Percentiles rank a stretch among this genome's conserved stretches.
phyloP scores from a whole-genome alignment of 306 rosid genomes.

The Malus fusca region DNA sequence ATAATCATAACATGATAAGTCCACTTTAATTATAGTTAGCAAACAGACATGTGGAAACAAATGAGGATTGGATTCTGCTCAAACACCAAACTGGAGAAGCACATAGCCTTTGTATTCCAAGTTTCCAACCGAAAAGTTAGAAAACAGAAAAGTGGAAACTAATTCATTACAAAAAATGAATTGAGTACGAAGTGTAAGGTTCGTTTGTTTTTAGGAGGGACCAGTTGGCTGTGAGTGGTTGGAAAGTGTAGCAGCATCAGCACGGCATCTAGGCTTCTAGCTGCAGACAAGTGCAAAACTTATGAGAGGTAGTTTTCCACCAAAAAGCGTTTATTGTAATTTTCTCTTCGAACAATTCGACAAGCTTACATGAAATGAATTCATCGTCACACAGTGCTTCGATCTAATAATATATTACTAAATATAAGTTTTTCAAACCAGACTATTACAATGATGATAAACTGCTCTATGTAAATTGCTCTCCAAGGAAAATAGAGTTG shows the following conservation, averaged over 20 bases:
- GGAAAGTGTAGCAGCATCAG: background rate
- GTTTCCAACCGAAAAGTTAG: background rate
- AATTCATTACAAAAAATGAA: background rate
- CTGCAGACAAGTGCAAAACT: background rate
- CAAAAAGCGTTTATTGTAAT: background rate
- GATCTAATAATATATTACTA: too few species aligned
- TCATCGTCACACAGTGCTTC: fast-evolving
- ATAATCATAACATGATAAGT: too few species aligned
- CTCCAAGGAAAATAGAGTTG: too few species aligned
- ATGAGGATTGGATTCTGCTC: too few species aligned
- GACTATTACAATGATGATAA: too few species aligned
- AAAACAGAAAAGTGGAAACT: background rate
- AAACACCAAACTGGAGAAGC: too few species aligned
- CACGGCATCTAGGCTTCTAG: background rate
- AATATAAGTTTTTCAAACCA: too few species aligned
- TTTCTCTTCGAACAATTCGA: background rate
- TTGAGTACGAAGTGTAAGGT: background rate
- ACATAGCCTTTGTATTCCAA: too few species aligned
- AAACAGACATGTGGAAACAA: too few species aligned
- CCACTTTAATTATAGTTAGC: too few species aligned
- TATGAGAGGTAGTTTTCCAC: background rate
- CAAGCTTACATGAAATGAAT: too few species aligned
- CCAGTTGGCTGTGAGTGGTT: background rate
- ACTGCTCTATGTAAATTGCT: too few species aligned
- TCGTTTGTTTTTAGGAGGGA: background rate